phyloP scores from a whole-genome alignment of 192 early-diverging fungal genomes.

The Coemansia sp. region DNA sequence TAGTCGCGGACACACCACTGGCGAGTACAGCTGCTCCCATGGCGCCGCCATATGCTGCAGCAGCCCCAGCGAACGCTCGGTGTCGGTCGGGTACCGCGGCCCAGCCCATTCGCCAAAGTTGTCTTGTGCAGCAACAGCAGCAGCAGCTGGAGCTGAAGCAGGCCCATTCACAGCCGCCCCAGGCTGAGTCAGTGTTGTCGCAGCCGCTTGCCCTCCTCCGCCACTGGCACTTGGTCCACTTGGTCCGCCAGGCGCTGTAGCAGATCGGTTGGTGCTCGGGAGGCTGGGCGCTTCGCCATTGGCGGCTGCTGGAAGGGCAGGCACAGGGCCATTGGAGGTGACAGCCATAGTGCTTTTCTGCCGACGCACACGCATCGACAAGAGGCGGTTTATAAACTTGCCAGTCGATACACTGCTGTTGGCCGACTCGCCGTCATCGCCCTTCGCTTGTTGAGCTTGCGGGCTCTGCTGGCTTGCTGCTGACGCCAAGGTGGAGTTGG shows the following conservation, averaged over 20 bases:
- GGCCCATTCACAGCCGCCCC: no score
- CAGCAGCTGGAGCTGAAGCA: not conserved
- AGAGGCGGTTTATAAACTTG: constrained; percentile 46
- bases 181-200: not conserved
- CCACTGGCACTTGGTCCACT: not conserved
- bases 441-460: constrained; percentile 13
- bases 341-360: constrained; percentile 36
- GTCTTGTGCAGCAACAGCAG: not conserved
- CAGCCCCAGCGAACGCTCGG: constrained; percentile 47
- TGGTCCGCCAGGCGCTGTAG: constrained; percentile 15
- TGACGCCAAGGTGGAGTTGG: constrained; percentile 7
- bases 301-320: not conserved
- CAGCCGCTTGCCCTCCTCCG: not conserved
- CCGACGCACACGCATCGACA: constrained; percentile 51
- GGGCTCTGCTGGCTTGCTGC: constrained; percentile 16
- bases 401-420: constrained; percentile 38
- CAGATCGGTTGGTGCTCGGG: constrained; percentile 14
- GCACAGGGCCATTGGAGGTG: not conserved
- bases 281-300: not conserved
- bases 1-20: constrained; percentile 48
- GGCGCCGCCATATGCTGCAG: constrained; percentile 26
- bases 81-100: constrained; percentile 49
- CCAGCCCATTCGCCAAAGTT: constrained; percentile 35
- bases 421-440: constrained; percentile 36
- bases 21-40: constrained; percentile 56